Base-by-base conservation (phyloP, 192 early-diverging fungal genomes). In the Oehlia diaphana region DNA sequence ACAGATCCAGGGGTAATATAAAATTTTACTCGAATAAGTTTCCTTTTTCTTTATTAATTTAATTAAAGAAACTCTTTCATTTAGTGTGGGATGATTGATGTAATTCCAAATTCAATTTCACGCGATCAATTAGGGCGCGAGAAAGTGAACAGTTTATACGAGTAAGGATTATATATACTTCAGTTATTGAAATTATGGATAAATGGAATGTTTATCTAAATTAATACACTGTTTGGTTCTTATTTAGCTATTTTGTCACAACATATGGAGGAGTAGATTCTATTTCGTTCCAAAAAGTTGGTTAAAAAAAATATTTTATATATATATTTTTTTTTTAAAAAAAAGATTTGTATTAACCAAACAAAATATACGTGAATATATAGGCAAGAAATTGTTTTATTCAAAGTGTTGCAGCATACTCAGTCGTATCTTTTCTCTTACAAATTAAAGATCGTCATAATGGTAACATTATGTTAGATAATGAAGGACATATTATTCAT, bases 371-470 rank as follows among this genome's bases (percentile, higher is more conserved):
- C 42, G 9, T 35, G 31, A 31, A 31, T 66, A n/a, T 42, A 31
- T 63, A 94, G 84, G 97, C 97, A 4, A 94, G 95, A 61, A 93
- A 89, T 80, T 95, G 95, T 84, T 99, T 99, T 91, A 93, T 99
- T 47, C 94, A 96, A 82, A 95, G 93, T 76, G 89, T 96, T 26
- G 98, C 98, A 3, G 94, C 97, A 5, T 99, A 99, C 85, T 97
- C 96, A 33, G 90, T 99, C 31, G 91, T 99, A 16, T 90, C 96
- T 70, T 99, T 95, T 84, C 64, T 99, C 76, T 87, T 99, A 33
- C 97, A 99, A 83, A 95, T 99, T 87, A 99, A 99, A 84, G 98
- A 99, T 88, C 89, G 98, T 31, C 97, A 99, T 84, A 99, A 99
- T 85, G 97, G 97, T 68, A 99, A 99, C 86, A 98, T 99, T 80